These are phyloP conservation scores for Kazachstania kunashirensis DNA, from an alignment of 805 yeast species.

Conservation along the genomic window DNA sequence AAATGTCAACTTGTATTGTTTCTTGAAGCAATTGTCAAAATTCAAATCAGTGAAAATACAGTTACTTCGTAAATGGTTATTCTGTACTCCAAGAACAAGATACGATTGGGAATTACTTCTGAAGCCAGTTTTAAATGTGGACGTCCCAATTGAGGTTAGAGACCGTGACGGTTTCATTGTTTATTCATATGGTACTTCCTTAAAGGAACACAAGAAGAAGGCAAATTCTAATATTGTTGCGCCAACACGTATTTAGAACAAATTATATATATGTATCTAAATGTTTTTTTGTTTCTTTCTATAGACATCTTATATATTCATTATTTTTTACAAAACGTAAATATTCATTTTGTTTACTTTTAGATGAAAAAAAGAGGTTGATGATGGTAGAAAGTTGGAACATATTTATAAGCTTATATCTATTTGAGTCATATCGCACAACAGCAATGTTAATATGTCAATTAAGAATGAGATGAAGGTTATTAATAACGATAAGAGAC, in stretches of 20 bases:
- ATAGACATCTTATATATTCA: too few relatives aligned
- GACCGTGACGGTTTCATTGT: slow-evolving; percentile 36
- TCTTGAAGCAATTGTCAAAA: slow-evolving; percentile 25
- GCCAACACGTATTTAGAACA: background rate
- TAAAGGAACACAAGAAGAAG: background rate
- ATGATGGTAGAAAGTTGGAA: too few relatives aligned
- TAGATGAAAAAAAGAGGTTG: too few relatives aligned
- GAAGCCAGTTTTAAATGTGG: slow-evolving; percentile 28
- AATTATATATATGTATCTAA: background rate
- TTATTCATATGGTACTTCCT: slow-evolving; percentile 27
- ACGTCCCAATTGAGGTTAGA: slow-evolving; percentile 30
- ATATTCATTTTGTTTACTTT: too few relatives aligned
- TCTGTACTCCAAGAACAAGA: slow-evolving; percentile 32
- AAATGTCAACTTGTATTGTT: slow-evolving; percentile 31
- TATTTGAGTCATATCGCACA: too few relatives aligned
- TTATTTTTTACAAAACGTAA: too few relatives aligned
- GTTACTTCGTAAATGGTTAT: slow-evolving; percentile 30
- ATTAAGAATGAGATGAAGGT: too few relatives aligned
- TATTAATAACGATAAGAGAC: background rate
- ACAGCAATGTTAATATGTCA: too few relatives aligned
- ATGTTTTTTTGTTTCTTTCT: background rate
- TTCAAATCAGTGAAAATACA: slow-evolving; percentile 31
- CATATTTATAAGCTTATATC: too few relatives aligned
- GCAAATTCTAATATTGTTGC: background rate
- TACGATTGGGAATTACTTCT: slow-evolving; percentile 33